Conservation (phyloP, 2,329 filamentous ascomycete genomes). For the Trichoderma oligosporum region DNA sequence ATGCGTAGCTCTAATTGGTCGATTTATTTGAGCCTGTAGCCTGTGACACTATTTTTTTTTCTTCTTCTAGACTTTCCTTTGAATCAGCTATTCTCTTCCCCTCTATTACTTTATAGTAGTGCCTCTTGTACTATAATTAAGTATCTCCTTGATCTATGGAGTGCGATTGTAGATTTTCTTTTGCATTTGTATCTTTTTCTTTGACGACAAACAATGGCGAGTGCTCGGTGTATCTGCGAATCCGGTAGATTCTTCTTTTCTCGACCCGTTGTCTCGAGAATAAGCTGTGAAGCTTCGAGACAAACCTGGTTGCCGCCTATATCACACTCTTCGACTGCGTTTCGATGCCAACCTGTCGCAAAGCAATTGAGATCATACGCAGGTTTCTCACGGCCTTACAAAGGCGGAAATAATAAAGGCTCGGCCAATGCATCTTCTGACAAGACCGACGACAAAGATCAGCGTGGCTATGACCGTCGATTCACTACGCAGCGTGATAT, state of each 20-base stretch:
- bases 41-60: conserved; percentile 13
- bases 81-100: background rate
- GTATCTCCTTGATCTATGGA: no score
- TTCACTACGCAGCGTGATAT: conserved; percentile 36
- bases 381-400: background rate
- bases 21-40: background rate
- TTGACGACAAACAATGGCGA: conserved; percentile 35
- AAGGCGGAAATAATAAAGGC: background rate
- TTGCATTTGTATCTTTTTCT: background rate
- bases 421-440: background rate
- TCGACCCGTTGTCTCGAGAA: background rate
- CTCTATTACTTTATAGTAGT: background rate
- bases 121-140: no score
- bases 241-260: conserved; percentile 43
- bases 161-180: no score
- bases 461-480: conserved; percentile 31
- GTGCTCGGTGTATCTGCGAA: conserved; percentile 39
- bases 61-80: background rate
- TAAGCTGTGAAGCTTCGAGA: conserved; percentile 22
- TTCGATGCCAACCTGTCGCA: background rate
- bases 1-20: background rate
- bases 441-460: conserved; percentile 24
- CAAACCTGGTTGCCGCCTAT: conserved; percentile 7
- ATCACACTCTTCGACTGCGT: conserved; percentile 12
- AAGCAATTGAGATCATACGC: conserved; percentile 14